Percentiles rank a stretch among this genome's conserved stretches.
Conservation (phyloP, 192 early-diverging fungal genomes). For the Rhizophagus clarus region DNA sequence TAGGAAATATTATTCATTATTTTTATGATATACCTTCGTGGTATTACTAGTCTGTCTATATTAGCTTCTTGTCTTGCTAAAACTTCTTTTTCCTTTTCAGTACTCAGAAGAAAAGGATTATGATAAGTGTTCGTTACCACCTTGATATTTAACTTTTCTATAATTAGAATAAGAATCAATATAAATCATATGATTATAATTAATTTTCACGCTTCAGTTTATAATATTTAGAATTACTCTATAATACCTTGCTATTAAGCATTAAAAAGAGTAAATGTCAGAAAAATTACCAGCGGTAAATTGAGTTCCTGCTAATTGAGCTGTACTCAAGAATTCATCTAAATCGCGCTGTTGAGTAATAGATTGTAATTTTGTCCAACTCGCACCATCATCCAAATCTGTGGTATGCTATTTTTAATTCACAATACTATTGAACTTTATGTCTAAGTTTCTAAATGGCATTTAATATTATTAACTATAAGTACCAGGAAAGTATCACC, state of each 20-base stretch:
- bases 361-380: slow-evolving; percentile 87
- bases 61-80: slow-evolving; percentile 79
- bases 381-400: slow-evolving; percentile 79
- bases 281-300: slow-evolving; percentile 74
- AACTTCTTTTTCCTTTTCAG: slow-evolving; percentile 76
- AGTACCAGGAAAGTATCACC: slow-evolving; percentile 47
- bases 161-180: slow-evolving; percentile 5
- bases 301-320: slow-evolving; percentile 92
- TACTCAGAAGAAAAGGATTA: slow-evolving; percentile 83
- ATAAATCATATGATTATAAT: neutral
- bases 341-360: slow-evolving; percentile 98
- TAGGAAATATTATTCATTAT: neutral
- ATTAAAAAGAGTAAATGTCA: neutral
- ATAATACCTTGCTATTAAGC: neutral
- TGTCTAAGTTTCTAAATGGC: neutral
- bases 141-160: slow-evolving; percentile 81
- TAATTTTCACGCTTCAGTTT: slow-evolving; percentile 12
- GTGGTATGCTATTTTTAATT: slow-evolving; percentile 69
- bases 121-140: slow-evolving; percentile 70
- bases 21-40: slow-evolving; percentile 54
- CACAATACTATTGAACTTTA: neutral
- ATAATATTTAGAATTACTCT: neutral
- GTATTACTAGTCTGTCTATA: slow-evolving; percentile 77
- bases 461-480: neutral
- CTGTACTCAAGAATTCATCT: slow-evolving; percentile 93